phyloP scores from a whole-genome alignment of 2,329 filamentous ascomycete genomes.

The Botrytis paeoniae region DNA sequence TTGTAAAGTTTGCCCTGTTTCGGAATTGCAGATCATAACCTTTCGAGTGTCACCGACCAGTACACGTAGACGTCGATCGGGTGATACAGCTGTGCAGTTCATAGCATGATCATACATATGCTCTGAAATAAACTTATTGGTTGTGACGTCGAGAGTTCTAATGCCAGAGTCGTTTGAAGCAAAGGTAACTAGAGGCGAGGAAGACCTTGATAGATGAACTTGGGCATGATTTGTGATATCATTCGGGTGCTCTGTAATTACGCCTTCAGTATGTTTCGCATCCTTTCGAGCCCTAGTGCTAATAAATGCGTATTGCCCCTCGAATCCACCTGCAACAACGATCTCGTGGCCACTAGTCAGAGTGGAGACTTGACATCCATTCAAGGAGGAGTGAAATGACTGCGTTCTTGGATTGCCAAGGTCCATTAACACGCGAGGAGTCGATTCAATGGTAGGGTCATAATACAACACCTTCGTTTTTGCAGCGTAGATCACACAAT shows the following conservation, averaged over 20 bases:
- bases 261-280: slow-evolving; percentile 38
- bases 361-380: slow-evolving; percentile 37
- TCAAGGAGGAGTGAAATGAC: slow-evolving; percentile 25
- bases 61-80: slow-evolving; percentile 67
- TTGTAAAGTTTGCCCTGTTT: slow-evolving; percentile 58
- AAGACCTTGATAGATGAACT: slow-evolving; percentile 54
- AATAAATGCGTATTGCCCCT: slow-evolving; percentile 41
- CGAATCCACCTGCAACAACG: slow-evolving; percentile 42
- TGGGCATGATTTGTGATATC: slow-evolving; percentile 66
- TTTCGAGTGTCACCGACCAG: slow-evolving; percentile 68
- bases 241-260: slow-evolving; percentile 49
- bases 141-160: slow-evolving; percentile 56
- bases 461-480: slow-evolving; percentile 49
- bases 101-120: slow-evolving; percentile 59
- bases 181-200: slow-evolving; percentile 55
- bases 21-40: slow-evolving; percentile 66
- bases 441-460: slow-evolving; percentile 43
- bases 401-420: slow-evolving; percentile 33
- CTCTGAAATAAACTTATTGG: slow-evolving; percentile 56
- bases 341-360: slow-evolving; percentile 38
- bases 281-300: slow-evolving; percentile 35
- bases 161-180: slow-evolving; percentile 61
- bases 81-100: slow-evolving; percentile 71
- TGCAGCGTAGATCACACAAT: slow-evolving; percentile 56
- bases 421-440: slow-evolving; percentile 30